A percentile compares a stretch with the other conserved stretches of the same genome.
These are phyloP conservation scores for Nitzschia sp. DNA, from an alignment of 108 stramenopile genomes.

Conservation along the genomic window DNA sequence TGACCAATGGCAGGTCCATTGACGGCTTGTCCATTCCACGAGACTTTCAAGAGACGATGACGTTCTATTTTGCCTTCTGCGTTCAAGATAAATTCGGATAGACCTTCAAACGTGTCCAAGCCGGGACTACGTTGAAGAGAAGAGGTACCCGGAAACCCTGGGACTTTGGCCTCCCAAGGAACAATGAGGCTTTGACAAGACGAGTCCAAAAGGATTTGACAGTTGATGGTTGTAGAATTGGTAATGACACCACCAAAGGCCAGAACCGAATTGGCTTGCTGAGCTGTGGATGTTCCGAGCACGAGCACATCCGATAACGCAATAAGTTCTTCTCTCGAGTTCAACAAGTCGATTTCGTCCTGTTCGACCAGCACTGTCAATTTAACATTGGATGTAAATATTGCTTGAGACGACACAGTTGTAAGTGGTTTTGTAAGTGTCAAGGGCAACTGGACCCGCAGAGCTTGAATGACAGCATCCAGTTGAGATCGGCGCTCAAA, in stretches of 20 bases:
- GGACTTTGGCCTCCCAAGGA: constrained; percentile 30
- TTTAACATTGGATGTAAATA: constrained; percentile 8
- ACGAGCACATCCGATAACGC: constrained; percentile 37
- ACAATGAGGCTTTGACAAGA: constrained; percentile 15
- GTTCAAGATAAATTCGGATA: constrained; percentile 11
- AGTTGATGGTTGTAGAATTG: not conserved
- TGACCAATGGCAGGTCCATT: constrained; percentile 30
- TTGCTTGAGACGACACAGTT: not conserved
- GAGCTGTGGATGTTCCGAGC: constrained; percentile 23
- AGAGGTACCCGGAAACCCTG: not conserved
- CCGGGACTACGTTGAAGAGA: not conserved
- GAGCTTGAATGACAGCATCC: constrained; percentile 21
- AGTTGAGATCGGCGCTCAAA: constrained; percentile 16
- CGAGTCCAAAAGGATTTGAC: constrained; percentile 20
- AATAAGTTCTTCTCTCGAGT: constrained; percentile 26
- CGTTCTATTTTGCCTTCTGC: not conserved
- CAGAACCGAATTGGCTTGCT: constrained; percentile 18
- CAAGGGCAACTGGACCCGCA: constrained; percentile 26
- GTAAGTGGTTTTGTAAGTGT: constrained; percentile 29
- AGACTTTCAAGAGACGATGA: constrained; percentile 3
- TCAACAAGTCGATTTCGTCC: constrained; percentile 11
- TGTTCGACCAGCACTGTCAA: not conserved
- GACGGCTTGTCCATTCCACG: constrained; percentile 24
- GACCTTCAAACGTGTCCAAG: constrained; percentile 8
- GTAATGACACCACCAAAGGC: not conserved